Evolutionary conservation across 495 filamentous ascomycete genomes (phyloP), one percentile per base, ranked within the genome.

Genomic region (Thozetella sp.): DNA sequence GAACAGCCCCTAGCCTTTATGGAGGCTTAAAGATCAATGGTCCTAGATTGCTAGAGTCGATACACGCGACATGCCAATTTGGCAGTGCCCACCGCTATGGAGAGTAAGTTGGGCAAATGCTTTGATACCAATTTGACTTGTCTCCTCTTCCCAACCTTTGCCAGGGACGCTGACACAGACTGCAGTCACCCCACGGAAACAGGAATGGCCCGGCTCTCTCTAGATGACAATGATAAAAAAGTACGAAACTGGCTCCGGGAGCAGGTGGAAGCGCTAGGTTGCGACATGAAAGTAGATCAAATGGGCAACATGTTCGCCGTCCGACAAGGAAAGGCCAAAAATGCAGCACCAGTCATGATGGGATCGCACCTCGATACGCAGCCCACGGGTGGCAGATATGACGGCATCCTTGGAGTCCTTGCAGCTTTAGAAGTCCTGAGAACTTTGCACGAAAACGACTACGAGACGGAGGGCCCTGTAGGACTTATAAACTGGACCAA

Each of bases 401-500:
- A 92, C 67, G 90, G 90, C 6, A 89, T 93, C 23, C 68, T 93
- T 1, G 90, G 90, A 25, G 82, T 92, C n/a, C 73, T 83, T 10
- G 84, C 90, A 1, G 90, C 86, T 2, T 76, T 93, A 3, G 90
- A 92, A 69, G 83, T 86, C 59, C 72, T 93, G 20, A 83, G 78
- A 56, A 81, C 83, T 6, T 76, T 93, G 60, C 78, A 83, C 22
- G 90, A 92, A 19, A 78, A 88, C 69, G 77, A 83, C 12, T 73
- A 88, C 22, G 81, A 89, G 67, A 91, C 89, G 0, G 82, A 89
- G 43, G 89, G 84, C 62, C 84, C 85, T 10, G 68, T 92, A 11
- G 88, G 88, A 17, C 83, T 90, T 12, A 81, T 91, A 0, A 90
- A 91, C 60, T 93, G 90, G 90, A 92, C 90, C 0, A 92, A 92